phyloP scores from a whole-genome alignment of 495 filamentous ascomycete genomes.

The Neurospora terricola region DNA sequence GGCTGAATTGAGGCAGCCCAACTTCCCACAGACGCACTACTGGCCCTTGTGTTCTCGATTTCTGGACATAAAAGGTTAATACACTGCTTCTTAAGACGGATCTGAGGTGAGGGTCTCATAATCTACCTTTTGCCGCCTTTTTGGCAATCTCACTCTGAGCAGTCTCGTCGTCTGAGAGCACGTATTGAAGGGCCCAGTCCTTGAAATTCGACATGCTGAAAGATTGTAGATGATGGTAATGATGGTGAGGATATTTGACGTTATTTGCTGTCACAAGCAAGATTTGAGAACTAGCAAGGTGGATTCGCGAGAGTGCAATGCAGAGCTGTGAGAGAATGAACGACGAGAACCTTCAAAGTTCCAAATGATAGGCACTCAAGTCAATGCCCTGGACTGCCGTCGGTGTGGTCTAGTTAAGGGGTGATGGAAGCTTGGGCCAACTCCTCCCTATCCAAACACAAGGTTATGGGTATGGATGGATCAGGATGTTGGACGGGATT shows the following conservation, averaged over 20 bases:
- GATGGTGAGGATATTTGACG: neutral
- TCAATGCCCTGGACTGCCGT: neutral
- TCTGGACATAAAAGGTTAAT: slow-evolving; percentile 12
- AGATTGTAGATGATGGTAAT: neutral
- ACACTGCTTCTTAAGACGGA: neutral
- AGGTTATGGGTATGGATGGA: neutral
- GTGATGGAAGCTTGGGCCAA: neutral
- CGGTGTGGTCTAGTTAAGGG: neutral
- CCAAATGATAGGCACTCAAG: neutral
- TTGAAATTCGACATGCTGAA: slow-evolving; percentile 34
- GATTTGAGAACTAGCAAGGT: neutral
- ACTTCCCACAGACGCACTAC: slow-evolving; percentile 31
- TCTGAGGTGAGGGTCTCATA: neutral
- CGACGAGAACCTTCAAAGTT: neutral
- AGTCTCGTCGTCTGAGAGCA: slow-evolving; percentile 34
- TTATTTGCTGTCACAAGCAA: neutral
- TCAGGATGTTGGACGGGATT: neutral
- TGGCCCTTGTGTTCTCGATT: slow-evolving; percentile 33
- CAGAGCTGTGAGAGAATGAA: neutral
- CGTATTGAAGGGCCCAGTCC: slow-evolving; percentile 37
- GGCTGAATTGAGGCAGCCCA: slow-evolving; percentile 39
- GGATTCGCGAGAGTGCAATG: neutral
- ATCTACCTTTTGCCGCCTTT: slow-evolving; percentile 31
- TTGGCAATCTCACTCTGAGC: slow-evolving; percentile 23
- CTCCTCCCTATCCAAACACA: neutral